Evolutionary conservation across 179 eudicot genomes (phyloP), one percentile per base, ranked within the genome.

Genomic region (Actinidia chinensis): DNA sequence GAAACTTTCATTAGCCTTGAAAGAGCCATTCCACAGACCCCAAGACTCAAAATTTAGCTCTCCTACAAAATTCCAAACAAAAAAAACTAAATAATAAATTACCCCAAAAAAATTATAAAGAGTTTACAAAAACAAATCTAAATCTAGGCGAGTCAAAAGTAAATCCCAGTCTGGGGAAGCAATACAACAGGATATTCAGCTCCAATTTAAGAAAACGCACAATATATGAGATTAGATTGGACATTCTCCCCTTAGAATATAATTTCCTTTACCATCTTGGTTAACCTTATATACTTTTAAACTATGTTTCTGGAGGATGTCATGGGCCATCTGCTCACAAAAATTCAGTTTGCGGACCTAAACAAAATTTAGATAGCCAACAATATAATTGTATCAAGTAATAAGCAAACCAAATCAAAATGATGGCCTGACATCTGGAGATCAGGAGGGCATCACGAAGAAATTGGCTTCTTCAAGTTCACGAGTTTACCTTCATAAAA

Each of bases 401-500:
- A 72, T 4, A 58, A 81, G 23, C 22, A 58, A 25, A 11, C 48
- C 47, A 68, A 79, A 73, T 47, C 73, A 76, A 74, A 33, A 75
- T 33, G 55, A 64, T 40, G 73, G 79, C 56, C 84, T 76, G 86
- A 96, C 99, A 68, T 87, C 76, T 54, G 97, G 99, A 96, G 98
- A 79, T 96, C 98, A 70, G 99, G 64, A 96, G 86, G 69, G 99
- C 95, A 85, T 91, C 97, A 60, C 83, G 87, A 25, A 96, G 91
- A 73, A 96, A 18, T 87, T 79, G 79, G 94, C 92, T 76, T 87
- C 85, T 86, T 94, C 94, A 78, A 94, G 88, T 23, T 89, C 79
- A 67, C 86, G 92, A 71, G 87, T 88, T 91, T 93, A 54, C 92
- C 98, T 84, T 94, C 97, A 58, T 92, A 91, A 81, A 89, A 95